Evolutionary conservation across 768 basidiomycete genomes (phyloP).

Genomic region (Boletus barrowsii): DNA sequence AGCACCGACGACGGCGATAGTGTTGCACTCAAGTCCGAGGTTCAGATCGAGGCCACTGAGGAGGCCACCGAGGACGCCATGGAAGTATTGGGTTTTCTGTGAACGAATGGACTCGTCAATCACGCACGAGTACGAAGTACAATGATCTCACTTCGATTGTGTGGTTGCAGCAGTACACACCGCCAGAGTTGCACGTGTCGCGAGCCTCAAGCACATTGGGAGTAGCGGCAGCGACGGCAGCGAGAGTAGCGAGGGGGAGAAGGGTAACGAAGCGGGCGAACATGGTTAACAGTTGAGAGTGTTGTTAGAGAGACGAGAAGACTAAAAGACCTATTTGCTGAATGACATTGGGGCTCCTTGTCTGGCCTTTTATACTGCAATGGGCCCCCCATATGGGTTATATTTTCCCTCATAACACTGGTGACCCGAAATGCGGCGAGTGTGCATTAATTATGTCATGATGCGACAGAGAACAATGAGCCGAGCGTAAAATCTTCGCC

Average conservation of each 20-base stretch:
- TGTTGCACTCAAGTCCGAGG: neutral
- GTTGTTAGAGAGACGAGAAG: neutral
- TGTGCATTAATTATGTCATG: neutral
- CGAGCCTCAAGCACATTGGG: neutral
- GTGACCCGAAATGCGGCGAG: no score
- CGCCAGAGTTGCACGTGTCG: neutral
- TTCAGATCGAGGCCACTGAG: neutral
- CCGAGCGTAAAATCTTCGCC: no score
- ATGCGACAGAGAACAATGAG: no score
- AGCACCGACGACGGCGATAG: neutral
- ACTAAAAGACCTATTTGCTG: neutral
- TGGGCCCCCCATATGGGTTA: neutral
- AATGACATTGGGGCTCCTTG: neutral
- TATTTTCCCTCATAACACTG: neutral
- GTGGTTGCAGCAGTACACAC: neutral
- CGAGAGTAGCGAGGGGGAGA: neutral
- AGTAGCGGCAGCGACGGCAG: neutral
- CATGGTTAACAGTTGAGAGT: neutral
- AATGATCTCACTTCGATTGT: neutral
- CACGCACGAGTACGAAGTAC: accelerated
- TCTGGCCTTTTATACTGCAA: neutral
- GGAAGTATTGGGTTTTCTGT: neutral
- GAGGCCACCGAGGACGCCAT: neutral
- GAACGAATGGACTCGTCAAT: neutral
- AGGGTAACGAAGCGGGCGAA: neutral